phyloP scores from a whole-genome alignment of 2,329 filamentous ascomycete species.

The Atkinsonella hypoxylon region DNA sequence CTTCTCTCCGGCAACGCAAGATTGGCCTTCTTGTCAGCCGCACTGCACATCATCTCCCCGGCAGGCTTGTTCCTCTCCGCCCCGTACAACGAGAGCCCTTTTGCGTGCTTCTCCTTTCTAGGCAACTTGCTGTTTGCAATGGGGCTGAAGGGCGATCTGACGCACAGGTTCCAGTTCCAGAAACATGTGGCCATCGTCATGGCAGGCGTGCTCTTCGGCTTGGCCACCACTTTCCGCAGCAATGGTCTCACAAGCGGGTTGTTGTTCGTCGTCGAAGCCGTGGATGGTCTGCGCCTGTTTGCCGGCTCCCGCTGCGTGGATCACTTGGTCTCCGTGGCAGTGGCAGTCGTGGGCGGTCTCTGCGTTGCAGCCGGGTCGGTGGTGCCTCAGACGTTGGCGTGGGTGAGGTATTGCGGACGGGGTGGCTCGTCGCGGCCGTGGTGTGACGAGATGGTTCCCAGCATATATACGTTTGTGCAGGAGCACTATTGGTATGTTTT shows the following conservation, averaged over 20 bases:
- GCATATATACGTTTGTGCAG: constrained; percentile 88
- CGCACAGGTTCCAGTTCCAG: constrained; percentile 11
- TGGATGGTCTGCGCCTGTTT: constrained; percentile 24
- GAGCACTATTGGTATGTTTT: constrained; percentile 68
- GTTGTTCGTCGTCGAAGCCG: constrained; percentile 54
- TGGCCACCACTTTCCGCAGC: constrained; percentile 63
- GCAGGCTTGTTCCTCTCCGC: constrained; percentile 83
- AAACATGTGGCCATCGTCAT: constrained; percentile 42
- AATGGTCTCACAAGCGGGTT: constrained; percentile 80
- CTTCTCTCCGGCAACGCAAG: constrained; percentile 38
- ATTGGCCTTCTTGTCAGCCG: constrained; percentile 56
- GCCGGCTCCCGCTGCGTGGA: constrained; percentile 16
- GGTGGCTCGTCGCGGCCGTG: constrained; percentile 44
- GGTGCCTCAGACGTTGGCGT: constrained; percentile 66
- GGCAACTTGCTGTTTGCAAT: constrained; percentile 60
- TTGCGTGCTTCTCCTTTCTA: constrained; percentile 63
- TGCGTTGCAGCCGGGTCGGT: constrained; percentile 55
- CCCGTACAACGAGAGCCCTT: constrained; percentile 72
- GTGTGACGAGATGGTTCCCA: constrained; percentile 64
- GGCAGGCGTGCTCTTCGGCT: constrained; percentile 58
- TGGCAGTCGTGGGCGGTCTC: constrained; percentile 54
- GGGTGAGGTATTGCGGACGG: constrained; percentile 51
- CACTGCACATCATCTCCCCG: constrained; percentile 73
- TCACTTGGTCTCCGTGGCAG: constrained; percentile 39
- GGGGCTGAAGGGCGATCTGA: constrained; percentile 18